These are phyloP conservation scores for Starmerella kuoi DNA, from an alignment of 805 yeast species.

Conservation along the genomic window DNA sequence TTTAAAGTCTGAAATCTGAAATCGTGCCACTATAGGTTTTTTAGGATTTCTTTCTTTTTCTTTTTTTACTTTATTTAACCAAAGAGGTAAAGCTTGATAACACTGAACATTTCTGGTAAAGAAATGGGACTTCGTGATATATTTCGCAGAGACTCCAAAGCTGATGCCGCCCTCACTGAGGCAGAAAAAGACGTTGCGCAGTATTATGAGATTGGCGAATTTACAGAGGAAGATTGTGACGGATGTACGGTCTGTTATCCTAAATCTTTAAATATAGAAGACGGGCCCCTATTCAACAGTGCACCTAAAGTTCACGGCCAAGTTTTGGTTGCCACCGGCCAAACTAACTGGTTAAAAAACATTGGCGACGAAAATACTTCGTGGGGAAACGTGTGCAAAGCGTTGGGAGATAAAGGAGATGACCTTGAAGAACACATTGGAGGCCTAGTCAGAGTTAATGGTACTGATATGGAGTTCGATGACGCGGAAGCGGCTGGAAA, in stretches of 20 bases:
- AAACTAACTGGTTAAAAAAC: conserved; percentile 72
- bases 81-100: too few species aligned
- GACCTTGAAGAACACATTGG: conserved; percentile 16
- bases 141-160: neutral
- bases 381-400: conserved; percentile 28
- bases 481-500: conserved; percentile 8
- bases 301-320: conserved; percentile 62
- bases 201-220: conserved; percentile 13
- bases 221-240: conserved; percentile 18
- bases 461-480: conserved; percentile 22
- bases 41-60: too few species aligned
- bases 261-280: conserved; percentile 36
- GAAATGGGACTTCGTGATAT: neutral
- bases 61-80: too few species aligned
- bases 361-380: conserved; percentile 35
- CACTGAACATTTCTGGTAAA: too few species aligned
- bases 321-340: conserved; percentile 71
- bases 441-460: conserved; percentile 22
- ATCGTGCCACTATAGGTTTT: too few species aligned
- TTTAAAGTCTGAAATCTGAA: too few species aligned
- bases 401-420: conserved; percentile 26
- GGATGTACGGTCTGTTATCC: conserved; percentile 20
- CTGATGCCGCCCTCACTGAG: neutral
- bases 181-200: conserved; percentile 11
- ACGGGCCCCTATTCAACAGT: conserved; percentile 49